Evolutionary conservation across 1,284 basidiomycete species (phyloP), one percentile per base, ranked within the genome.

Genomic region (Rhizopogon parksii): DNA sequence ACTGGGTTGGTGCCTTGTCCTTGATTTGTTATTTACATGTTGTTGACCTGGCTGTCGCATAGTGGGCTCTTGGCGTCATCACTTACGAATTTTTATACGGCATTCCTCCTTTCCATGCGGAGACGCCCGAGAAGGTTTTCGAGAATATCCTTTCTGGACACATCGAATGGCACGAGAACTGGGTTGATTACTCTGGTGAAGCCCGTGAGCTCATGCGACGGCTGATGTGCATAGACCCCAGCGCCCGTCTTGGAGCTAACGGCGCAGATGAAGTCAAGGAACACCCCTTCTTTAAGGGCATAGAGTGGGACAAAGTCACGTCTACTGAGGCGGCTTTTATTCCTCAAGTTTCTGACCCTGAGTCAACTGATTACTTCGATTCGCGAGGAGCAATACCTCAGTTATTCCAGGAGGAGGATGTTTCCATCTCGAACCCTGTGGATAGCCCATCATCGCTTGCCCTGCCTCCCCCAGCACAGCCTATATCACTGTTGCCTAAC

Each of bases 281-380:
- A 0, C 96, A 99, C 65, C 84, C 92, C 0, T 97, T 93, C 76
- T 91, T 99, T 62, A 74, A 80, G 34, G 91, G 83, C 25, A 85
- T 98, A 57, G 88, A 98, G 60, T 99, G 96, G 95, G 84, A 90
- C 50, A 87, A 88, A 52, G 83, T 99, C 53, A 91, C 90, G 3
- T 84, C 82, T 6, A 82, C 83, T 3, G 89, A 94, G 63, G 94
- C 95, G 17, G 91, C 91, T 21, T 99, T 99, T 70, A 94, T 99
- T 46, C 96, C 96, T 39, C 89, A 95, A 63, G 83, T 96, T 34
- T 83, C 88, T 7, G 95, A 99, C 68, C 93, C 94, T 0, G 95
- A 98, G 69, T 96, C 92, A 21, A 99, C 96, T 11, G 96, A 99
- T 68, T 99, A 99, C 73, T 99, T 99, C 62, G 96, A 99, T 70